Conservation (phyloP, 257 asterid species). For the Craterostigma plantagineum region DNA sequence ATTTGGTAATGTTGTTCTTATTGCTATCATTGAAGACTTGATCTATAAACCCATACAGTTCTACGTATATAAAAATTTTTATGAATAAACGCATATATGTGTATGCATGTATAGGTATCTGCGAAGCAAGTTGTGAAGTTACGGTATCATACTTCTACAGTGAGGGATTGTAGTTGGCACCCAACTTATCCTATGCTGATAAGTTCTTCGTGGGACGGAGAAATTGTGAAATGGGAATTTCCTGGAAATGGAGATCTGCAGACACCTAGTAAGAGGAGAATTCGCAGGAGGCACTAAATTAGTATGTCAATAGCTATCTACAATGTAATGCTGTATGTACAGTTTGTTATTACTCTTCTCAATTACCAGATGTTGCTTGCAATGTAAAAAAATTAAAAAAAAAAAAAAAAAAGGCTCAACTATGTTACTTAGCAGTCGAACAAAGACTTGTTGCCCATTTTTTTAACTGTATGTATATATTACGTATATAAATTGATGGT, state of each 20-base stretch:
- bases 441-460: too few relatives aligned
- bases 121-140: constrained; percentile 55
- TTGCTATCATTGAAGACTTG: not conserved
- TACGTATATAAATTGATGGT: too few relatives aligned
- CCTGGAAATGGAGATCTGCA: constrained; percentile 25
- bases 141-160: constrained; percentile 44
- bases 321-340: too few relatives aligned
- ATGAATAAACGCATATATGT: not conserved
- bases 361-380: too few relatives aligned
- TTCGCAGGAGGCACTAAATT: constrained; percentile 20
- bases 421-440: too few relatives aligned
- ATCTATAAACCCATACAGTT: too few relatives aligned
- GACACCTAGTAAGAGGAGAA: constrained; percentile 10
- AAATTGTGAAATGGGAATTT: constrained; percentile 64
- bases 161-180: constrained; percentile 85
- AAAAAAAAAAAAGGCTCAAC: too few relatives aligned
- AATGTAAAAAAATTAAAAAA: too few relatives aligned
- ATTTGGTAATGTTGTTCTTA: constrained; percentile 52
- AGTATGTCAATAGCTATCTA: too few relatives aligned
- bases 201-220: constrained; percentile 93
- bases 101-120: constrained; percentile 24
- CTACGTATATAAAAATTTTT: too few relatives aligned
- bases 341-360: too few relatives aligned
- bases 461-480: too few relatives aligned
- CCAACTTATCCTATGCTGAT: constrained; percentile 65